phyloP scores from a whole-genome alignment of 257 asterid species.

The Lycium ferocissimum region DNA sequence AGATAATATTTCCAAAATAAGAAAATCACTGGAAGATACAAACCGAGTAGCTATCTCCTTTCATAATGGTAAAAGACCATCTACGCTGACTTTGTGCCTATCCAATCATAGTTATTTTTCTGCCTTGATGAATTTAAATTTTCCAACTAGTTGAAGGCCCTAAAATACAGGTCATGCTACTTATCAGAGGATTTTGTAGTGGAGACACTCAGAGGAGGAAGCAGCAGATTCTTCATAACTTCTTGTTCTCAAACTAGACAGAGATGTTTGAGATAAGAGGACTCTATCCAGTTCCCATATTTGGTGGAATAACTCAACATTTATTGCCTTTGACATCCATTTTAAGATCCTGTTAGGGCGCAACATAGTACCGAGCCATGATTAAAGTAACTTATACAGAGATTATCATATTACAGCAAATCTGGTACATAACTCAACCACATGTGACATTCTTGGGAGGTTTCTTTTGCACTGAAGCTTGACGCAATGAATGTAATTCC shows the following conservation, averaged over 20 bases:
- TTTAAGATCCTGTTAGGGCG: not conserved
- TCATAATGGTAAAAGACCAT: not conserved
- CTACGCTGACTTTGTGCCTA: not conserved
- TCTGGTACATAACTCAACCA: not conserved
- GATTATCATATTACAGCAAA: not conserved
- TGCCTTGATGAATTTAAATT: not conserved
- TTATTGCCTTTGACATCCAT: not conserved
- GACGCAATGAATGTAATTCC: slow-evolving; percentile 18
- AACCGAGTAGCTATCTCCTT: not conserved
- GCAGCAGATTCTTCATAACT: slow-evolving; percentile 1
- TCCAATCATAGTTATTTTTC: not conserved
- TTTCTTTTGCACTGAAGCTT: slow-evolving; percentile 24
- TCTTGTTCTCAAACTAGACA: not conserved
- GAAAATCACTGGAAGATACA: not conserved
- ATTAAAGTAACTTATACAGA: not conserved
- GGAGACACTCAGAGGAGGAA: slow-evolving; percentile 5
- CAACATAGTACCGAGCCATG: not conserved
- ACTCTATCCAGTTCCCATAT: not conserved
- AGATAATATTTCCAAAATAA: no score
- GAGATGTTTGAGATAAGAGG: not conserved
- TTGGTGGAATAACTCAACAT: not conserved
- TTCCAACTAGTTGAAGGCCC: not conserved
- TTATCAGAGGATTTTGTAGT: not conserved
- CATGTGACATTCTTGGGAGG: not conserved
- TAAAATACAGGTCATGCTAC: not conserved